phyloP scores from a whole-genome alignment of 805 yeast species.

The Candida tammaniensis region DNA sequence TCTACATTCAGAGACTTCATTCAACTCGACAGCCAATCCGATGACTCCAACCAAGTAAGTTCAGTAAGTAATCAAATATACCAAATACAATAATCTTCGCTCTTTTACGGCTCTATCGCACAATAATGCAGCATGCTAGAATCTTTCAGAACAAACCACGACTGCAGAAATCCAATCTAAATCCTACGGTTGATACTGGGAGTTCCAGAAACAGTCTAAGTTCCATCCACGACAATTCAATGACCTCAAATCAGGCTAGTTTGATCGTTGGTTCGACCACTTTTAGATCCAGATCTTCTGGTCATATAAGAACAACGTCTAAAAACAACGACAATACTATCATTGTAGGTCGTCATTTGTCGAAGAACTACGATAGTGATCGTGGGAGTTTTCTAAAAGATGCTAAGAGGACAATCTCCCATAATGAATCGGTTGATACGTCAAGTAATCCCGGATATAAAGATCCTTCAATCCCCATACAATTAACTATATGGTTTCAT shows the following conservation, averaged over 20 bases:
- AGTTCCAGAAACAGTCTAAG: no score
- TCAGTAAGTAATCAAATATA: no score
- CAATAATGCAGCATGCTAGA: constrained; percentile 31
- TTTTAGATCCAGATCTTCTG: constrained; percentile 12
- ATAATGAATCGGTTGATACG: constrained; percentile 10
- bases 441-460: constrained; percentile 1
- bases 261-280: constrained; percentile 16
- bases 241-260: constrained; percentile 21
- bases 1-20: no score
- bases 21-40: no score
- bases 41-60: no score
- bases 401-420: constrained; percentile 7
- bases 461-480: constrained; percentile 27
- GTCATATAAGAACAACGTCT: constrained; percentile 6
- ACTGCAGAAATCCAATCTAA: constrained; percentile 4
- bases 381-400: constrained; percentile 3
- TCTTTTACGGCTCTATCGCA: no score
- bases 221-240: no score
- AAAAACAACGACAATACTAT: constrained; percentile 14
- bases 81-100: no score
- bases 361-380: constrained; percentile 7
- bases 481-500: constrained; percentile 59
- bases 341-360: constrained; percentile 12
- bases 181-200: constrained; percentile 1
- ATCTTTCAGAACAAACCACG: constrained; percentile 10